Evolutionary conservation across 257 asterid genomes (phyloP).

Genomic region (Oldenlandia corymbosa): DNA sequence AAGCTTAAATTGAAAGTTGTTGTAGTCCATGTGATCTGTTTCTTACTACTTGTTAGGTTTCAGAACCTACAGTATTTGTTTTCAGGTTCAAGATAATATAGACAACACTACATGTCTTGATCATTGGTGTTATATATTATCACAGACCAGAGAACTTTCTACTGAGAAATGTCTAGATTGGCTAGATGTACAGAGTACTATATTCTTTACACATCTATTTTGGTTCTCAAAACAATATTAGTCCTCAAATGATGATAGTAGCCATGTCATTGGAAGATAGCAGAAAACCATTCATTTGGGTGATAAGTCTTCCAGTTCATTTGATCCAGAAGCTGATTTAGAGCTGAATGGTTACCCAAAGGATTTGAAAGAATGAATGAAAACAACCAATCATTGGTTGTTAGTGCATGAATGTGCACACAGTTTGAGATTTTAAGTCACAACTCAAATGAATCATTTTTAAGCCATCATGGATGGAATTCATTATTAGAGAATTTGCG

Average conservation of each 20-base stretch:
- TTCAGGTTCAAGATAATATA: too few species aligned
- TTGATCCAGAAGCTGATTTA: constrained; percentile 41
- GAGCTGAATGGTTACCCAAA: constrained; percentile 59
- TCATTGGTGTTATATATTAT: too few species aligned
- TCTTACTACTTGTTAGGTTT: too few species aligned
- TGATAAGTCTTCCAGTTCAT: constrained; percentile 67
- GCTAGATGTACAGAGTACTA: constrained; percentile 35
- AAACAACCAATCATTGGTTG: constrained; percentile 33
- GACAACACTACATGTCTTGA: too few species aligned
- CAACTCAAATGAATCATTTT: constrained; percentile 50
- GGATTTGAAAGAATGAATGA: constrained; percentile 43
- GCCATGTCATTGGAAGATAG: constrained; percentile 71
- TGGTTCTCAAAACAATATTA: constrained; percentile 79
- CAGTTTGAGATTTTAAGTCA: constrained; percentile 73
- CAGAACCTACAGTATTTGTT: too few species aligned
- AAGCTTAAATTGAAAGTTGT: too few species aligned
- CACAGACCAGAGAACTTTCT: too few species aligned
- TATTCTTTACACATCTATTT: constrained; percentile 69
- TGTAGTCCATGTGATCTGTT: too few species aligned
- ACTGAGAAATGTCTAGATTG: constrained; percentile 62
- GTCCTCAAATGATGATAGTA: constrained; percentile 71
- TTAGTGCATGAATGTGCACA: constrained; percentile 78
- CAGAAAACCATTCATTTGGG: constrained; percentile 61
- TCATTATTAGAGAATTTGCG: constrained; percentile 69
- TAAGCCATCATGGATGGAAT: constrained; percentile 94